A percentile compares a stretch with the other conserved stretches of the same genome.
These are phyloP conservation scores for Quercus berberidifolia DNA, from an alignment of 306 rosid species.

Conservation along the genomic window DNA sequence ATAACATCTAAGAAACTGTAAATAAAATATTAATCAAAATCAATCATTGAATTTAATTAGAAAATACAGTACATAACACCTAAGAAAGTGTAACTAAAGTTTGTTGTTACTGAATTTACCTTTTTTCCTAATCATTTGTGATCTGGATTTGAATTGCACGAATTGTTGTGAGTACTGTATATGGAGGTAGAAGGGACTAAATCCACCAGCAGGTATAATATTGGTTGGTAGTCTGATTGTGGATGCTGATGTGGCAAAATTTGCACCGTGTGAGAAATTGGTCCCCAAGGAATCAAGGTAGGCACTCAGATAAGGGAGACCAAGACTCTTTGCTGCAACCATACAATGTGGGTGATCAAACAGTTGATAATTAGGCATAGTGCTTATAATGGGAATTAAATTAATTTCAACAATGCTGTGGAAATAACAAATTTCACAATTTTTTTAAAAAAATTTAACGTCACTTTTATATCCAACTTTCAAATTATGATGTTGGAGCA, in stretches of 20 bases:
- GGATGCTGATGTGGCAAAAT: constrained; percentile 19
- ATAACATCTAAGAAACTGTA: no score
- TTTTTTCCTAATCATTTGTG: not conserved
- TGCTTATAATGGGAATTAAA: no score
- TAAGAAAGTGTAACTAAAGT: no score
- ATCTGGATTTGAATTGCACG: not conserved
- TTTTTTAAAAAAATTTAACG: no score
- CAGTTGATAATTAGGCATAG: no score
- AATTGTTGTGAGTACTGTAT: constrained; percentile 19
- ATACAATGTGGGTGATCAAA: not conserved
- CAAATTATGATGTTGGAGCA: no score
- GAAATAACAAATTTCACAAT: no score
- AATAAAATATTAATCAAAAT: no score
- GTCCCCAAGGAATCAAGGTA: constrained; percentile 29
- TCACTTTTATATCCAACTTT: no score
- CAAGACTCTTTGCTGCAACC: constrained; percentile 9
- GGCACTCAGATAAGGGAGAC: not conserved
- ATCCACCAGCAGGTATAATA: not conserved
- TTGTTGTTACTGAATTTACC: not conserved
- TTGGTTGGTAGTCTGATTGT: constrained; percentile 15
- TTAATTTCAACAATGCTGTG: no score
- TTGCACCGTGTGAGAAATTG: constrained; percentile 24
- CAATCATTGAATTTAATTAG: no score
- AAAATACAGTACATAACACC: no score
- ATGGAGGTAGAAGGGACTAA: constrained; percentile 23